A percentile compares a stretch with the other conserved stretches of the same genome.
Evolutionary conservation across 495 filamentous ascomycete genomes (phyloP).

Genomic region (Penicillium chermesinum): DNA sequence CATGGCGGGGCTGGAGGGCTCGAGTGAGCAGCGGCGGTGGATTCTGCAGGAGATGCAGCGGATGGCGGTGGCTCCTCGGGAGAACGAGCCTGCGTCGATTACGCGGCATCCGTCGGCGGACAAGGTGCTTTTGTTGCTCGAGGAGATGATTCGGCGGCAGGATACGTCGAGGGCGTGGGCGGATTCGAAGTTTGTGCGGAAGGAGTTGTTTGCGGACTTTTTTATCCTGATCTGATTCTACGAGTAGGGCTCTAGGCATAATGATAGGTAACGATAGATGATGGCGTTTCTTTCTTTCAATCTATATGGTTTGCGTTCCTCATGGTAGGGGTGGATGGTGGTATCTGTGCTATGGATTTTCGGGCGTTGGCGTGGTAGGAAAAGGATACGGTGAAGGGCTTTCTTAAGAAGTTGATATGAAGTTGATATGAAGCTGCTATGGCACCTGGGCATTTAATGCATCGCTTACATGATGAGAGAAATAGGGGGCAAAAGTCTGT

Average conservation of each 20-base stretch:
- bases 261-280: background rate
- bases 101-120: slow-evolving; percentile 29
- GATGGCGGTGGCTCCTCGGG: slow-evolving; percentile 20
- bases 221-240: slow-evolving; percentile 36
- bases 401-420: too few relatives aligned
- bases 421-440: too few relatives aligned
- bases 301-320: too few relatives aligned
- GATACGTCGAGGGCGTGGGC: slow-evolving; percentile 39
- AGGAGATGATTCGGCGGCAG: slow-evolving; percentile 38
- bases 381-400: too few relatives aligned
- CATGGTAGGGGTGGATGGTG: too few relatives aligned
- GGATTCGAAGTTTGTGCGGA: slow-evolving; percentile 33
- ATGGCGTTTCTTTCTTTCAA: background rate
- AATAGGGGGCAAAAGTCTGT: too few relatives aligned
- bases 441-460: too few relatives aligned
- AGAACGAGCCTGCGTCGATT: slow-evolving; percentile 1
- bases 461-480: too few relatives aligned
- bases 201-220: slow-evolving; percentile 35
- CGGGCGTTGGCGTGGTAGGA: too few relatives aligned
- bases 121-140: slow-evolving; percentile 28
- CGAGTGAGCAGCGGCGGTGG: slow-evolving; percentile 31
- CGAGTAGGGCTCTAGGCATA: too few relatives aligned
- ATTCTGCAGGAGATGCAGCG: slow-evolving; percentile 34
- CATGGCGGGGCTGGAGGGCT: slow-evolving; percentile 34
- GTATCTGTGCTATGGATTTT: too few relatives aligned